Evolutionary conservation across 345 rosid genomes (phyloP).

Genomic region (Limnanthes douglasii): DNA sequence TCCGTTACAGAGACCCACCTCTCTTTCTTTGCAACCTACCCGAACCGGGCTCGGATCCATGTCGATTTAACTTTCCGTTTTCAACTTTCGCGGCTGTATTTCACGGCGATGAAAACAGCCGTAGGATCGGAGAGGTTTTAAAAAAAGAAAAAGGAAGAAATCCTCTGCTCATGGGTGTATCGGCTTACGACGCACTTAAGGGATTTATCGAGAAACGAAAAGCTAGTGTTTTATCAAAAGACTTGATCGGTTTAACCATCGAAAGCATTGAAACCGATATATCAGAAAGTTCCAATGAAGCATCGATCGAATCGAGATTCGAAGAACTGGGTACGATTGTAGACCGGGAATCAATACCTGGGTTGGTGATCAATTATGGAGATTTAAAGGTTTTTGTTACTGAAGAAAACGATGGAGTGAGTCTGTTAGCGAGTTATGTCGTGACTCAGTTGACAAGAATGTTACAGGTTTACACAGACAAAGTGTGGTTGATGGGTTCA

Average conservation of each 20-base stretch:
- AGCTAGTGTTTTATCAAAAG: conserved; percentile 16
- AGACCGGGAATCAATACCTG: conserved; percentile 26
- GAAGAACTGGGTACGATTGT: conserved; percentile 24
- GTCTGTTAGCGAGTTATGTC: conserved; percentile 18
- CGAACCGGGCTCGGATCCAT: conserved; percentile 13
- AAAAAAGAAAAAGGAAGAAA: conserved; percentile 35
- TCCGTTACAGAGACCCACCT: conserved; percentile 40
- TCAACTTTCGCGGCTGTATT: conserved; percentile 17
- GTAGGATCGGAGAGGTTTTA: conserved; percentile 44
- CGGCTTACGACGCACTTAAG: conserved; percentile 33
- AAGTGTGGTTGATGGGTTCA: conserved; percentile 55
- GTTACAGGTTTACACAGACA: conserved; percentile 23
- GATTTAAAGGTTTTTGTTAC: conserved; percentile 36
- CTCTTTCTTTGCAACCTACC: conserved; percentile 33
- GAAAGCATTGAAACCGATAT: conserved; percentile 26
- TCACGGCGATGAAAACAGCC: conserved; percentile 29
- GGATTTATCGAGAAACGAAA: conserved; percentile 27
- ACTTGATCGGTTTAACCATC: conserved; percentile 24
- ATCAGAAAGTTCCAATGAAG: conserved; percentile 21
- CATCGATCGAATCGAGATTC: conserved; percentile 17
- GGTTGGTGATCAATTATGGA: conserved; percentile 45
- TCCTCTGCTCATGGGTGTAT: conserved; percentile 62
- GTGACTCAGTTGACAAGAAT: conserved; percentile 33
- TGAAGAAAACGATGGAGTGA: conserved; percentile 6
- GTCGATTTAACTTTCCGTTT: conserved; percentile 28